Percentiles rank a stretch among this genome's conserved stretches.
Conservation (phyloP, 2,329 filamentous ascomycete species). For the Scytalidium lignicola region DNA sequence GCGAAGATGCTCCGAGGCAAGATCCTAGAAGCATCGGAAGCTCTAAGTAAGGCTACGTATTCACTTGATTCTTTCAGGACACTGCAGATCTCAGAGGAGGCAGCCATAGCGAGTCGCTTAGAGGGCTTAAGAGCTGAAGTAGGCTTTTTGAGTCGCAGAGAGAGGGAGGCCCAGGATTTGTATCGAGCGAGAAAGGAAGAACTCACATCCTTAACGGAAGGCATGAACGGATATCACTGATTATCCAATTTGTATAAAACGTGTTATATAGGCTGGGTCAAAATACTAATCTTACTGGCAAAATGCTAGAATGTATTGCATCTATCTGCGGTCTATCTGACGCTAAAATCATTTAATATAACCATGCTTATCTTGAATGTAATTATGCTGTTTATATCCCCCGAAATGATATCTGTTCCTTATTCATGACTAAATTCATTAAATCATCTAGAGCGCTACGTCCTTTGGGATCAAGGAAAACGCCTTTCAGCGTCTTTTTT, state of each 20-base stretch:
- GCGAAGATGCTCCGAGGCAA: slow-evolving; percentile 76
- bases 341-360: not conserved
- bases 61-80: slow-evolving; percentile 71
- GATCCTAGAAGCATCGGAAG: slow-evolving; percentile 68
- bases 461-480: no score
- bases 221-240: slow-evolving; percentile 21
- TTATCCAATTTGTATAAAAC: not conserved
- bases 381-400: not conserved
- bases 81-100: slow-evolving; percentile 74
- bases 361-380: not conserved
- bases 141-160: slow-evolving; percentile 69
- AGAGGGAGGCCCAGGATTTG: slow-evolving; percentile 85
- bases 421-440: no score
- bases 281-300: not conserved
- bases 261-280: not conserved
- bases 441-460: no score
- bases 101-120: slow-evolving; percentile 66
- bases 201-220: slow-evolving; percentile 52
- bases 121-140: slow-evolving; percentile 79
- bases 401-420: no score
- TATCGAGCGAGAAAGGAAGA: slow-evolving; percentile 77
- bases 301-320: not conserved
- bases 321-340: not conserved
- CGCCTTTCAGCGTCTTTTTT: not conserved
- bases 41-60: slow-evolving; percentile 66